These are phyloP conservation scores for peach (Prunus persica) DNA, from an alignment of 306 rosid genomes.

Conservation along the genomic window Prunus_persica_NCBIv2 NC_034014.1:21972001-21972500, in stretches of 20 bases:
- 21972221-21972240: background rate
- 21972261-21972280: background rate
- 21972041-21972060: constrained; percentile 67
- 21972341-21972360: background rate
- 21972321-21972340: background rate
- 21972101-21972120: constrained; percentile 90
- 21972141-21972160: constrained; percentile 5
- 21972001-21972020: constrained; percentile 11
- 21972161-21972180: background rate
- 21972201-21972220: background rate
- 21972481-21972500: background rate
- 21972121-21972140: constrained; percentile 73
- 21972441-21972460: background rate
- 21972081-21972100: constrained; percentile 97
- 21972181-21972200: background rate
- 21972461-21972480: background rate
- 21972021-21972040: constrained; percentile 12
- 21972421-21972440: background rate
- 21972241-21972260: background rate
- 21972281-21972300: background rate
- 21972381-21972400: constrained; percentile 6
- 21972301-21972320: background rate
- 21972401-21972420: background rate
- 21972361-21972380: background rate
- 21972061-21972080: constrained; percentile 92